Conservation (phyloP, 2,329 filamentous ascomycete species). For the Amesomyces nigricolor region DNA sequence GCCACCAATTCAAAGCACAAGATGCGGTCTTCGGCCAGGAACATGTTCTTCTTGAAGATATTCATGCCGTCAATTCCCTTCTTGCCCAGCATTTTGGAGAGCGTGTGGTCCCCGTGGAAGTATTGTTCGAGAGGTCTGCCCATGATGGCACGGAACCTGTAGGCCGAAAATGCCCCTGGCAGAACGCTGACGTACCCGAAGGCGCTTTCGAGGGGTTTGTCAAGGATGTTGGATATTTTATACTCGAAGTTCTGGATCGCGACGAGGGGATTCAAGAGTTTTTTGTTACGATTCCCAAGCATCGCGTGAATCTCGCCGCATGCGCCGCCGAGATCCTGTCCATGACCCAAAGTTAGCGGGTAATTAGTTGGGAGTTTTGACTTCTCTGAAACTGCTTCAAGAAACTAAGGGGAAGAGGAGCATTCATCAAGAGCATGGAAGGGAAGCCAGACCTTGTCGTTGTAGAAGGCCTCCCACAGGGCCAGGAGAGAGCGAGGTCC, state of each 20-base stretch:
- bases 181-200: constrained; percentile 98
- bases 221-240: constrained; percentile 99
- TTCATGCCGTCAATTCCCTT: constrained; percentile 99
- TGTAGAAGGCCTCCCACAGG: constrained; percentile 98
- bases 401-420: no score
- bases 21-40: constrained; percentile 99
- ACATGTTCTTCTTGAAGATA: constrained; percentile 99
- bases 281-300: constrained; percentile 80
- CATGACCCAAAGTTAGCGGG: no score
- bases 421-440: no score
- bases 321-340: constrained; percentile 77
- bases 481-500: constrained; percentile 84
- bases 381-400: no score
- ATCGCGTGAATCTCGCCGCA: constrained; percentile 99
- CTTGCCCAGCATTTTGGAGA: constrained; percentile 90
- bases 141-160: constrained; percentile 97
- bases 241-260: constrained; percentile 99
- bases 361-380: no score
- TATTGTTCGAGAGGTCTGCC: constrained; percentile 95
- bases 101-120: constrained; percentile 98
- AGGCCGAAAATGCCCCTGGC: constrained; percentile 97
- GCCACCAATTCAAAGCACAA: constrained; percentile 98
- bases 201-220: constrained; percentile 93
- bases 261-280: constrained; percentile 89
- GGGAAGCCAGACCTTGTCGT: constrained; percentile 62